These are phyloP conservation scores for Escovopsis sp. DNA, from an alignment of 2,329 filamentous ascomycete species.

Conservation along the genomic window DNA sequence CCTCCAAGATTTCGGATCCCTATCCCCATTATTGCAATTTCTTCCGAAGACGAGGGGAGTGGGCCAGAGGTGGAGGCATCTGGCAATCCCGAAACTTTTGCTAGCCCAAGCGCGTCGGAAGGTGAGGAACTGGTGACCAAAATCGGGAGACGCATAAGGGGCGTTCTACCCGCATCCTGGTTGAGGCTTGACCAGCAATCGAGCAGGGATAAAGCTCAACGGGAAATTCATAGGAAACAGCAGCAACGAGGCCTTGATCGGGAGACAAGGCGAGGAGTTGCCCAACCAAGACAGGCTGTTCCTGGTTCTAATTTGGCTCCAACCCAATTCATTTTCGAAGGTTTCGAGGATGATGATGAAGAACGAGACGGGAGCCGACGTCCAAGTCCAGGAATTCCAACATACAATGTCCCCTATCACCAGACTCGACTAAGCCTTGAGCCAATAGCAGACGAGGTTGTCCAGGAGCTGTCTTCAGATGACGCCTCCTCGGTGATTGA, in stretches of 20 bases:
- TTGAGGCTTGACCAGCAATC: conserved; percentile 41
- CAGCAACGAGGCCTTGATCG: conserved; percentile 22
- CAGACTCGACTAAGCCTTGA: conserved; percentile 14
- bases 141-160: conserved; percentile 35
- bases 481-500: conserved; percentile 29
- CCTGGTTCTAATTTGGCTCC: conserved; percentile 11
- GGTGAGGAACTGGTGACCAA: conserved; percentile 27
- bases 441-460: conserved; percentile 2
- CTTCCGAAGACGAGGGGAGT: conserved; percentile 12
- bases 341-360: conserved; percentile 26
- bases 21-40: conserved; percentile 6
- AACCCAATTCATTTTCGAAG: conserved; percentile 28
- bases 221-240: conserved; percentile 14
- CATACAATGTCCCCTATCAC: conserved; percentile 12
- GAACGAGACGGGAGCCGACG: conserved; percentile 6
- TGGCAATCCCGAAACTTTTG: conserved; percentile 6
- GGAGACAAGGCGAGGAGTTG: conserved; percentile 32
- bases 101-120: conserved; percentile 17
- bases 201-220: conserved; percentile 17
- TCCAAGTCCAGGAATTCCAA: conserved; percentile 7
- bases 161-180: conserved; percentile 54
- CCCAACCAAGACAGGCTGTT: conserved; percentile 25
- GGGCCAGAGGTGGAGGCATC: conserved; percentile 1
- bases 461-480: conserved; percentile 9
- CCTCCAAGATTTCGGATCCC: neutral